Evolutionary conservation across 768 basidiomycete species (phyloP), one percentile per base, ranked within the genome.

Genomic region (Boletus rufocinnamomeus): DNA sequence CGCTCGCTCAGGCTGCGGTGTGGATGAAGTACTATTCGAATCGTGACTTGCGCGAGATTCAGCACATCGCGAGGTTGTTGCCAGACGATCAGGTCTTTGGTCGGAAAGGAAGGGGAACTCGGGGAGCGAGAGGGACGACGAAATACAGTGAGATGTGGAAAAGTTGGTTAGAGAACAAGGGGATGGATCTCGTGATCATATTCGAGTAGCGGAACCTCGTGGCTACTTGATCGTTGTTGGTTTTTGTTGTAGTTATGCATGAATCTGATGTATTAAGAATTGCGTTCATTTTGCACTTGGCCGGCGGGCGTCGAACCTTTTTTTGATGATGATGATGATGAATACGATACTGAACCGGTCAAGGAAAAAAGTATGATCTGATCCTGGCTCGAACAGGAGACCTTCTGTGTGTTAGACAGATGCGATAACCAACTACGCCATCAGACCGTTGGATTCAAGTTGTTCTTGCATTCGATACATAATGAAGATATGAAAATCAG

Each of bases 391-490:
- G 83, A 85, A 85, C 84, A 80, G 83, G 75, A 78, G 84, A 82
- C 83, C 84, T 84, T 84, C 84, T 84, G 84, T 85, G 85, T 86
- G 85, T 87, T 84, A 86, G 84, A 86, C 85, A 85, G 84, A 86
- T 84, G 85, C 82, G 84, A 87, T 87, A 86, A 87, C 85, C 85
- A 87, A 85, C 84, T 86, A 87, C 85, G 82, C 85, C 85, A 86
- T 82, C 82, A 69, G 63, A 73, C 72, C 50, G 13, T 6, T 14
- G 1, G 35, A 16, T 35, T 35, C 0, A 16, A n/a, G n/a, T n/a
- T n/a, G n/a, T n/a, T 16, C 14, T 0, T 16, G 14, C 14, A 35
- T 14, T 17, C 17, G 38, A n/a, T 40, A 9, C 19, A 10, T 9
- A 19, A 40, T 13, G 5, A 41, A 2, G 8, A 21, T 19, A 14